phyloP scores from a whole-genome alignment of 2,329 filamentous ascomycete genomes.

The Colletotrichum sidae region DNA sequence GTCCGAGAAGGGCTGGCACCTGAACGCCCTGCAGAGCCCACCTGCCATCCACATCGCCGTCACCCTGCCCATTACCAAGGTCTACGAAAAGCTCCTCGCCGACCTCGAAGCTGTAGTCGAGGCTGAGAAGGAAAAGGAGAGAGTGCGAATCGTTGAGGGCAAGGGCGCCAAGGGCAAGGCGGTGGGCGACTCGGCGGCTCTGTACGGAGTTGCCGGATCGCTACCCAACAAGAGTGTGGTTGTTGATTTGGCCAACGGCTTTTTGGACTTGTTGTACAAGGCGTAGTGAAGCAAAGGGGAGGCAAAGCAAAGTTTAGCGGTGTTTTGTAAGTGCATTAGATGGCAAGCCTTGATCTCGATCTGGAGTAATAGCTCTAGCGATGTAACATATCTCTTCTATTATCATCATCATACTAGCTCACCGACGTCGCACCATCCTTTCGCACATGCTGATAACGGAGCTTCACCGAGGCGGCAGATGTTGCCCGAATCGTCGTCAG shows the following conservation, averaged over 20 bases:
- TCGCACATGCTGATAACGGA: background rate
- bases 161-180: constrained; percentile 74
- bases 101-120: constrained; percentile 78
- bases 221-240: constrained; percentile 97
- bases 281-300: constrained; percentile 58
- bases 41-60: constrained; percentile 95
- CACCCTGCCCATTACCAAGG: constrained; percentile 85
- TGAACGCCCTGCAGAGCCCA: constrained; percentile 93
- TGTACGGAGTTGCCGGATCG: constrained; percentile 96
- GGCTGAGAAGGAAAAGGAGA: constrained; percentile 84
- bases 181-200: constrained; percentile 82
- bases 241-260: constrained; percentile 88
- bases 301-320: constrained; percentile 33
- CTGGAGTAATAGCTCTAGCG: constrained; percentile 13
- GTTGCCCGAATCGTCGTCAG: background rate
- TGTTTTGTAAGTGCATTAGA: constrained; percentile 29
- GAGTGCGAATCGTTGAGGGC: constrained; percentile 76
- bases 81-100: constrained; percentile 80
- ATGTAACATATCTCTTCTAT: constrained; percentile 14
- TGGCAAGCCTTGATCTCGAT: constrained; percentile 30
- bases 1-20: constrained; percentile 87
- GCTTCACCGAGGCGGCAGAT: background rate
- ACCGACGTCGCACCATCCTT: constrained; percentile 1
- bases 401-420: constrained; percentile 14
- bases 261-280: constrained; percentile 94